phyloP scores from a whole-genome alignment of 768 basidiomycete genomes.

The Lactifluus pinguis region DNA sequence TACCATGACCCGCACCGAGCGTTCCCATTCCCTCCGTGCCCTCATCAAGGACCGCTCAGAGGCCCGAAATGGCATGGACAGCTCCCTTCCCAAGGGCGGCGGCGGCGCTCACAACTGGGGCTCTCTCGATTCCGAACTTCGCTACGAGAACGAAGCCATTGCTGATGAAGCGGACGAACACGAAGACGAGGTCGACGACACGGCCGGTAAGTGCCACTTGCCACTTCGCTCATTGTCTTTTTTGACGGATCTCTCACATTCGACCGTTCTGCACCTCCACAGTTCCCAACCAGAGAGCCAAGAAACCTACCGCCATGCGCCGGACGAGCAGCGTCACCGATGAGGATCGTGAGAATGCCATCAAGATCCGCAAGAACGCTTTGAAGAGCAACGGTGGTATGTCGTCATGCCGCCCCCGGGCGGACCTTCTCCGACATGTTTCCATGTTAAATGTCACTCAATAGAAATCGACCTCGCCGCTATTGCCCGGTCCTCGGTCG shows the following conservation, averaged over 20 bases:
- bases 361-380: slow-evolving; percentile 62
- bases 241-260: background rate
- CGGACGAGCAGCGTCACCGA: slow-evolving; percentile 40
- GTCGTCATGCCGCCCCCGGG: background rate
- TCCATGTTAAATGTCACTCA: background rate
- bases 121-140: slow-evolving; percentile 46
- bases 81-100: slow-evolving; percentile 66
- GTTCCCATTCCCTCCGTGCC: slow-evolving; percentile 62
- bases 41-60: slow-evolving; percentile 69
- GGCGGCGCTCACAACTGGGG: slow-evolving; percentile 87
- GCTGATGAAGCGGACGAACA: slow-evolving; percentile 48
- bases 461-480: slow-evolving; percentile 51
- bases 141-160: slow-evolving; percentile 46
- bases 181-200: slow-evolving; percentile 27
- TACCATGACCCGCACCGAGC: slow-evolving; percentile 74
- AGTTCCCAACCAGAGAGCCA: background rate
- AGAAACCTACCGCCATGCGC: slow-evolving; percentile 8
- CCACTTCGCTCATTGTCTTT: slow-evolving; percentile 10
- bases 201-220: slow-evolving; percentile 16
- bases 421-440: too few species aligned
- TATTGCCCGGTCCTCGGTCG: slow-evolving; percentile 79
- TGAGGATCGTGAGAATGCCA: slow-evolving; percentile 57
- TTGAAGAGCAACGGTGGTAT: slow-evolving; percentile 45
- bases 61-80: slow-evolving; percentile 68
- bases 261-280: background rate